Evolutionary conservation across 2,329 filamentous ascomycete genomes (phyloP).

Genomic region (Clonostachys solani): DNA sequence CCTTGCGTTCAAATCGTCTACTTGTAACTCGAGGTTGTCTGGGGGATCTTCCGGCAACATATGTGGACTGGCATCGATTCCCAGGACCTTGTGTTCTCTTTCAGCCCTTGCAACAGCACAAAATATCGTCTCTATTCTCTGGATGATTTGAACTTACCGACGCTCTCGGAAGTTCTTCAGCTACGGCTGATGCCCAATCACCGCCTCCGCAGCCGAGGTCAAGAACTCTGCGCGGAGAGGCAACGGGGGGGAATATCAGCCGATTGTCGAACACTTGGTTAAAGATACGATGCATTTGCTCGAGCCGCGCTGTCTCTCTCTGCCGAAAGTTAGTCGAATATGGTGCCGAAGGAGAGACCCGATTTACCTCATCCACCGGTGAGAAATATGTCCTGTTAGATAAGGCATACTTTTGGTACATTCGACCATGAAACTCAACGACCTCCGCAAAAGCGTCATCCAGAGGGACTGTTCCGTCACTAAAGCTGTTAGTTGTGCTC

Average conservation of each 20-base stretch:
- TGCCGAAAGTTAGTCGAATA: slow-evolving; percentile 22
- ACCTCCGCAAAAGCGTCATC: slow-evolving; percentile 57
- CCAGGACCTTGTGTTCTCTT: slow-evolving; percentile 51
- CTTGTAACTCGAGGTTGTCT: slow-evolving; percentile 65
- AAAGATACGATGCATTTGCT: slow-evolving; percentile 59
- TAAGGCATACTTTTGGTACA: slow-evolving; percentile 64
- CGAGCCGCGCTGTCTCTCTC: slow-evolving; percentile 65
- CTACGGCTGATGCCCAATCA: slow-evolving; percentile 67
- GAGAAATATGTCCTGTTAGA: slow-evolving; percentile 62
- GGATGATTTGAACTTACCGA: slow-evolving; percentile 43
- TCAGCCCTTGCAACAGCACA: too few relatives aligned
- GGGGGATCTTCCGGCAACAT: slow-evolving; percentile 62
- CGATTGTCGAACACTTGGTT: slow-evolving; percentile 60
- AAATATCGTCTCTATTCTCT: background rate
- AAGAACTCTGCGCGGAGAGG: slow-evolving; percentile 52
- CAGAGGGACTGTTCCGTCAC: slow-evolving; percentile 46
- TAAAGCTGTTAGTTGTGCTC: slow-evolving; percentile 14
- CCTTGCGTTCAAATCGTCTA: slow-evolving; percentile 67
- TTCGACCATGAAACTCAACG: slow-evolving; percentile 55
- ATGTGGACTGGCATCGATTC: slow-evolving; percentile 68
- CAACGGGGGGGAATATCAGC: slow-evolving; percentile 66
- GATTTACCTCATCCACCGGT: slow-evolving; percentile 65
- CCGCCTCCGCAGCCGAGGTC: slow-evolving; percentile 73
- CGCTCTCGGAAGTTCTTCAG: slow-evolving; percentile 57
- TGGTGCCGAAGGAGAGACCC: slow-evolving; percentile 4